These are phyloP conservation scores for Hyaloraphidium curvatum DNA, from an alignment of 192 early-diverging fungal genomes.

Conservation along the genomic window DNA sequence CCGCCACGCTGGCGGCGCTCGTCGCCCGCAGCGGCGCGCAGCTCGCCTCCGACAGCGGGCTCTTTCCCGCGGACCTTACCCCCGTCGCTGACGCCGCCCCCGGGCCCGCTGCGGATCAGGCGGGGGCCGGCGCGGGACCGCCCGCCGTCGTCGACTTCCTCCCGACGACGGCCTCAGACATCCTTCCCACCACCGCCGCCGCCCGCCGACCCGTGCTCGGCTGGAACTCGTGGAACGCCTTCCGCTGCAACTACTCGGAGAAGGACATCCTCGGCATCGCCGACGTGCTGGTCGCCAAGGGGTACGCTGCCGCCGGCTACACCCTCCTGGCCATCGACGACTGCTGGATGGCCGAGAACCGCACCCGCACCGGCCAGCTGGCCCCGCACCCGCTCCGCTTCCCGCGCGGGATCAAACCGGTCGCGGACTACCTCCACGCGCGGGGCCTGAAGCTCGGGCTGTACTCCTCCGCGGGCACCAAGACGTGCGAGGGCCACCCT, in stretches of 20 bases:
- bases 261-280: constrained; percentile 23
- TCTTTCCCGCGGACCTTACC: no score
- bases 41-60: no score
- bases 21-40: no score
- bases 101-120: no score
- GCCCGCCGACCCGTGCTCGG: no score
- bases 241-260: constrained; percentile 26
- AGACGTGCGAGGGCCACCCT: constrained; percentile 28
- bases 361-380: constrained; percentile 11
- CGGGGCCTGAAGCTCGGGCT: constrained; percentile 20
- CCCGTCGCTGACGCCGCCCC: no score
- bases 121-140: no score
- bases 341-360: constrained; percentile 27
- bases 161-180: no score
- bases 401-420: constrained; percentile 25
- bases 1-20: no score
- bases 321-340: constrained; percentile 32
- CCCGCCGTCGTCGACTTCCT: no score
- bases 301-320: constrained; percentile 26
- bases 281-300: constrained; percentile 18
- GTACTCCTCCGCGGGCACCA: constrained; percentile 15
- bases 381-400: constrained; percentile 20
- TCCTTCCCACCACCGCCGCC: no score
- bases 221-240: constrained; percentile 36
- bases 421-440: constrained; percentile 28